A percentile compares a stretch with the other conserved stretches of the same genome.
Evolutionary conservation across 139 green algal genomes (phyloP).

Genomic region (Picochlorum costavermella): DNA sequence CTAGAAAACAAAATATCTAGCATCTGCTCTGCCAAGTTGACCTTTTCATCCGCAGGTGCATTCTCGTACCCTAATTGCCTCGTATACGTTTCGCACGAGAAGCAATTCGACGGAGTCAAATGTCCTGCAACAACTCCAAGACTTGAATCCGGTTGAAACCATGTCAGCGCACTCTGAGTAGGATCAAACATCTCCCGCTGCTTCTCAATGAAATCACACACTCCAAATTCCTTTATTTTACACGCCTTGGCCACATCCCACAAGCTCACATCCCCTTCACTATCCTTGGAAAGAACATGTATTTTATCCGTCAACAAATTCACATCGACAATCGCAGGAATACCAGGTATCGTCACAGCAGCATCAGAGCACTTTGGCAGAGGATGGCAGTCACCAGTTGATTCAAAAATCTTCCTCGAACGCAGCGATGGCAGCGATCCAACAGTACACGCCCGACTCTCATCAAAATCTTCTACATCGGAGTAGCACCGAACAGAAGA

Average conservation of each 20-base stretch:
- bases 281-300: slow-evolving; percentile 64
- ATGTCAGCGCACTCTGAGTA: slow-evolving; percentile 43
- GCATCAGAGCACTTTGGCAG: neutral
- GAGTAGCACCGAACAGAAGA: slow-evolving; percentile 29
- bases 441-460: neutral
- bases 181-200: slow-evolving; percentile 60
- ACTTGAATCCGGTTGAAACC: slow-evolving; percentile 69
- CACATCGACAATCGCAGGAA: slow-evolving; percentile 18
- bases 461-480: neutral
- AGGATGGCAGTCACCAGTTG: neutral
- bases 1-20: slow-evolving; percentile 40
- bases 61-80: slow-evolving; percentile 30
- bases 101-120: slow-evolving; percentile 66
- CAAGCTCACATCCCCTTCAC: slow-evolving; percentile 42
- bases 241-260: slow-evolving; percentile 62
- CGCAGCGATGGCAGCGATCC: neutral
- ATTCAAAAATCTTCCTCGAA: neutral
- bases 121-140: slow-evolving; percentile 55
- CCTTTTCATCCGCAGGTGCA: slow-evolving; percentile 40
- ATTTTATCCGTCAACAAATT: slow-evolving; percentile 49
- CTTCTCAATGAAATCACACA: slow-evolving; percentile 14
- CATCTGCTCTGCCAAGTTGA: slow-evolving; percentile 57
- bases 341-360: slow-evolving; percentile 1
- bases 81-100: slow-evolving; percentile 72
- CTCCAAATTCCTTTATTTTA: slow-evolving; percentile 24